These are phyloP conservation scores for Ramicandelaber brevisporus DNA, from an alignment of 192 early-diverging fungal genomes.

Conservation along the genomic window DNA sequence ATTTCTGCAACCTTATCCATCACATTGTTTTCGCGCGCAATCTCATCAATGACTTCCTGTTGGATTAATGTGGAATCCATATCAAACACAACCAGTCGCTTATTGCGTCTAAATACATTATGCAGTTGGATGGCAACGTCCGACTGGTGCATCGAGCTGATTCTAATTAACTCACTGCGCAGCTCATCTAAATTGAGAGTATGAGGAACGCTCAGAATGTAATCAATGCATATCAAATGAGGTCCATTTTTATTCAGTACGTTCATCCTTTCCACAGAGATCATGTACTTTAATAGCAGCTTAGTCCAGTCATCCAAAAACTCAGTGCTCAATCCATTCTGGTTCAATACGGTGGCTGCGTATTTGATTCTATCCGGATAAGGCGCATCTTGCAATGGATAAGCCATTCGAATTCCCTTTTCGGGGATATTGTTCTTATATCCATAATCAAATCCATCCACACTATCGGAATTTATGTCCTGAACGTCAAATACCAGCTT, in stretches of 20 bases:
- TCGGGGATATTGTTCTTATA: constrained; percentile 21
- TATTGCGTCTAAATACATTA: constrained; percentile 67
- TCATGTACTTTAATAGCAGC: constrained; percentile 42
- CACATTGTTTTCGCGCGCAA: constrained; percentile 75
- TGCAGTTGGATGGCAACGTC: constrained; percentile 75
- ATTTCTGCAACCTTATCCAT: constrained; percentile 76
- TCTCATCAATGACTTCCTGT: constrained; percentile 99
- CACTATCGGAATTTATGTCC: constrained; percentile 23
- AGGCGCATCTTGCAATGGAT: constrained; percentile 44
- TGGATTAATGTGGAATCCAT: constrained; percentile 98
- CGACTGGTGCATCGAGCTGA: constrained; percentile 37
- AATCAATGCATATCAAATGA: constrained; percentile 50
- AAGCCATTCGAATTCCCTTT: constrained; percentile 18
- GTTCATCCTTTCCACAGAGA: constrained; percentile 74
- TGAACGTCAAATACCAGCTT: constrained; percentile 57
- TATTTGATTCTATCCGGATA: constrained; percentile 65
- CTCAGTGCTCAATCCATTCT: constrained; percentile 42
- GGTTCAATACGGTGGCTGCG: constrained; percentile 66
- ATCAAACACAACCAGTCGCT: constrained; percentile 92
- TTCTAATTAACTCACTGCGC: constrained; percentile 37
- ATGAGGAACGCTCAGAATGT: constrained; percentile 52
- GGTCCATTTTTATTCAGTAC: constrained; percentile 36
- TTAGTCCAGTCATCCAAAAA: constrained; percentile 65
- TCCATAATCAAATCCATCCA: constrained; percentile 15
- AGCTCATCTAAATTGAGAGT: constrained; percentile 34